These are phyloP conservation scores for Lepraria neglecta DNA, from an alignment of 495 filamentous ascomycete genomes.

Conservation along the genomic window DNA sequence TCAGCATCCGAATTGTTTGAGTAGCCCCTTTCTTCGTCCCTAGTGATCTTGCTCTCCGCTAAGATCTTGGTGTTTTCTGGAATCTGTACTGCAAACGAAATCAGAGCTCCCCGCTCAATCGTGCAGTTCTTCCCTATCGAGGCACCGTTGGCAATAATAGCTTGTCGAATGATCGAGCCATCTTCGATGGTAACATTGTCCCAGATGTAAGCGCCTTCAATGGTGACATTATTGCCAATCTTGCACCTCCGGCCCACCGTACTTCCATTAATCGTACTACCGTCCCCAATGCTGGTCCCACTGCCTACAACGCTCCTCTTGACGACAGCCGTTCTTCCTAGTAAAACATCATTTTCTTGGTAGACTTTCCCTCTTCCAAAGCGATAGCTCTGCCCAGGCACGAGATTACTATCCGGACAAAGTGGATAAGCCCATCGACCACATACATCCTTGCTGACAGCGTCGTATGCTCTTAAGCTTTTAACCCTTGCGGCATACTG, in stretches of 20 bases:
- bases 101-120: slow-evolving; percentile 63
- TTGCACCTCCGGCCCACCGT: slow-evolving; percentile 75
- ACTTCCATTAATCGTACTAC: slow-evolving; percentile 60
- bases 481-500: slow-evolving; percentile 74
- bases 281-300: slow-evolving; percentile 67
- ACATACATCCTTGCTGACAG: slow-evolving; percentile 82
- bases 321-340: slow-evolving; percentile 63
- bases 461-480: slow-evolving; percentile 83
- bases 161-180: slow-evolving; percentile 57
- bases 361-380: slow-evolving; percentile 59
- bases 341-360: slow-evolving; percentile 61
- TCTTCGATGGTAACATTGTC: slow-evolving; percentile 72
- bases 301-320: slow-evolving; percentile 67
- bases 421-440: slow-evolving; percentile 89
- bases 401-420: slow-evolving; percentile 80
- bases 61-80: slow-evolving; percentile 51
- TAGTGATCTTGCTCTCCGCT: slow-evolving; percentile 50
- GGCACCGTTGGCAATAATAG: slow-evolving; percentile 68
- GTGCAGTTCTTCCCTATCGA: slow-evolving; percentile 63
- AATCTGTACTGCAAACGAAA: slow-evolving; percentile 74
- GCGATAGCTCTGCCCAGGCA: slow-evolving; percentile 68
- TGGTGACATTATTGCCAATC: slow-evolving; percentile 74
- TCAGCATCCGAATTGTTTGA: slow-evolving; percentile 46
- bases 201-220: slow-evolving; percentile 87
- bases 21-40: slow-evolving; percentile 45